A percentile compares a stretch with the other conserved stretches of the same genome.
phyloP scores from a whole-genome alignment of 2,329 filamentous ascomycete species.

The Fusarium beomiforme region DNA sequence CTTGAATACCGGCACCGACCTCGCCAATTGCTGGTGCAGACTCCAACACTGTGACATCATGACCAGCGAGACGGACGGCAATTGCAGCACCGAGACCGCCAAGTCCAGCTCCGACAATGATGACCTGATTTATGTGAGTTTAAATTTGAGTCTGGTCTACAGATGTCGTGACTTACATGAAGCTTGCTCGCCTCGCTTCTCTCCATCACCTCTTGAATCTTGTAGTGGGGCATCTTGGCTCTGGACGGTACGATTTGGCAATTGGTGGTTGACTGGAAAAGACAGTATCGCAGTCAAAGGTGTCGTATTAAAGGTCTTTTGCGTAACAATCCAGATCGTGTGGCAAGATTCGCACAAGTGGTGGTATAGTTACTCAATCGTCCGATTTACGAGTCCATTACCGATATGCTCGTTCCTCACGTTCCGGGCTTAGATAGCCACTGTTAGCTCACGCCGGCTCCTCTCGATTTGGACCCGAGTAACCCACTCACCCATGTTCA shows the following conservation, averaged over 20 bases:
- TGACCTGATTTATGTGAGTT: neutral
- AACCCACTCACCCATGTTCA: neutral
- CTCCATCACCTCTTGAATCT: neutral
- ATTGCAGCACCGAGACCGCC: conserved; percentile 42
- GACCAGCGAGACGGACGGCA: conserved; percentile 36
- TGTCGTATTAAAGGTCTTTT: neutral
- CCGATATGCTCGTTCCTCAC: neutral
- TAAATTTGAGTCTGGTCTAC: neutral
- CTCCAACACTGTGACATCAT: conserved; percentile 41
- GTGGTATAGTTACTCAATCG: neutral
- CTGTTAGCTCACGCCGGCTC: neutral
- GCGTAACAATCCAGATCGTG: neutral
- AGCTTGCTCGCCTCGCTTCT: neutral
- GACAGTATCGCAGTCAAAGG: neutral
- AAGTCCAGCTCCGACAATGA: conserved; percentile 42
- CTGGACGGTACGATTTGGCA: neutral
- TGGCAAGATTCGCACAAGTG: neutral
- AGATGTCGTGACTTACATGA: neutral
- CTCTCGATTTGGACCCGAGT: neutral
- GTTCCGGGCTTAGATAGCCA: neutral
- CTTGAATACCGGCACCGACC: conserved; percentile 42
- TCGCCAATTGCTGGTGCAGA: conserved; percentile 38
- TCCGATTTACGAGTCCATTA: neutral
- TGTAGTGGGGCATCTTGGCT: neutral
- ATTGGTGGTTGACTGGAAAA: neutral